A percentile compares a stretch with the other conserved stretches of the same genome.
Conservation (phyloP, 2,329 filamentous ascomycete species). For the Clonostachys rosea region DNA sequence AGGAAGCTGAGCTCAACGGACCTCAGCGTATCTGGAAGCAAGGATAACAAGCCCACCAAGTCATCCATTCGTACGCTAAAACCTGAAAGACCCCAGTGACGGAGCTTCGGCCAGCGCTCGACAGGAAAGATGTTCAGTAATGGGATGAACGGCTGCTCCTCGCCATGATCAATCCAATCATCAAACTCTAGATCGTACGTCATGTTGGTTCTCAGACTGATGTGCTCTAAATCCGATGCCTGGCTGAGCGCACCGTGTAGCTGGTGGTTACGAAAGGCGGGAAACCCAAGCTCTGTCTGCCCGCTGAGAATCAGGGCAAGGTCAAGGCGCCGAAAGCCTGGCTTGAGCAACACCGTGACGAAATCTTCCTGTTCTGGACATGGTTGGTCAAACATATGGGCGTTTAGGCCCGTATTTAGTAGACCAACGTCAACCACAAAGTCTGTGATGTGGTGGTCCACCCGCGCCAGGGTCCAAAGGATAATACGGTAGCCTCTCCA, state of each 20-base stretch:
- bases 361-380: conserved; percentile 15
- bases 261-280: conserved; percentile 5
- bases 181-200: conserved; percentile 1
- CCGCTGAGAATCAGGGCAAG: conserved; percentile 10
- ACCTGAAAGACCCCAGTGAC: conserved; percentile 15
- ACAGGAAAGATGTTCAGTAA: conserved; percentile 15
- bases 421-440: conserved; percentile 18
- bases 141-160: conserved; percentile 2
- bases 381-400: conserved; percentile 15
- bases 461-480: conserved; percentile 2
- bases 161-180: not conserved
- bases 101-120: conserved; percentile 12
- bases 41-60: conserved; percentile 12
- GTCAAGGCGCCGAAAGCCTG: conserved; percentile 15
- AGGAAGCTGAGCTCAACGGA: conserved; percentile 19
- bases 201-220: conserved; percentile 5
- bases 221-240: conserved; percentile 5
- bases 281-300: not conserved
- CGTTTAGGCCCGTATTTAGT: conserved; percentile 17
- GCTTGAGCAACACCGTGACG: conserved; percentile 9
- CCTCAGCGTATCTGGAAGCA: conserved; percentile 12
- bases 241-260: conserved; percentile 6
- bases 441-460: conserved; percentile 16
- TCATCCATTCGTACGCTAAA: conserved; percentile 14
- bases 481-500: conserved; percentile 21